Percentiles rank a stretch among this genome's conserved stretches.
Conservation (phyloP, 208 protist species). For the Leishmania lainsoni region DNA sequence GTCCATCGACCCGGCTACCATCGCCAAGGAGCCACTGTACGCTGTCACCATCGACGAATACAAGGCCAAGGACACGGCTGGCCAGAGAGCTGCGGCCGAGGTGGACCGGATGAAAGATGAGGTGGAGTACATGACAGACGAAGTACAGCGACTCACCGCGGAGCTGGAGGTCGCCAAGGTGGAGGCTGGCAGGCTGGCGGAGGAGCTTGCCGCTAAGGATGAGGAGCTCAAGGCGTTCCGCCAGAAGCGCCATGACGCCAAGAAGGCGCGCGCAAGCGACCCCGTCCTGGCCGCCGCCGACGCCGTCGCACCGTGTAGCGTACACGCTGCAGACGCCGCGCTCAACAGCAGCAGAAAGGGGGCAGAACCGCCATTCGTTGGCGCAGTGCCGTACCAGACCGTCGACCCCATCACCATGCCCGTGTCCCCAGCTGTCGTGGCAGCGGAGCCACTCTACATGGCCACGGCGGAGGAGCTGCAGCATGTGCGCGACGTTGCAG, state of each 20-base stretch:
- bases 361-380: not conserved
- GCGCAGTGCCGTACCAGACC: not conserved
- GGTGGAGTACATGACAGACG: conserved; percentile 7
- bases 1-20: conserved; percentile 18
- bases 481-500: conserved; percentile 7
- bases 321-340: not conserved
- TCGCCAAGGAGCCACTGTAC: conserved; percentile 30
- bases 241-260: conserved; percentile 12
- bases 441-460: conserved; percentile 25
- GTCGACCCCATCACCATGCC: conserved; percentile 8
- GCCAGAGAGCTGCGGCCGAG: conserved; percentile 2
- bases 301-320: not conserved
- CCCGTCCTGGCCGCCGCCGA: conserved; percentile 12
- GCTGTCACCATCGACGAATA: conserved; percentile 24
- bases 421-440: conserved; percentile 17
- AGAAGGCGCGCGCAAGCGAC: conserved; percentile 6
- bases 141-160: conserved; percentile 9
- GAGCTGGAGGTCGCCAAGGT: conserved; percentile 13
- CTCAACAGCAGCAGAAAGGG: not conserved
- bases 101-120: conserved; percentile 8
- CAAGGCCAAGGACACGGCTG: conserved; percentile 15
- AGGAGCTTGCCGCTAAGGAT: conserved; percentile 21
- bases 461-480: conserved; percentile 21
- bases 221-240: conserved; percentile 8
- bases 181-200: not conserved